phyloP scores from a whole-genome alignment of 2,329 filamentous ascomycete species.

The Byssochlamys sp. region DNA sequence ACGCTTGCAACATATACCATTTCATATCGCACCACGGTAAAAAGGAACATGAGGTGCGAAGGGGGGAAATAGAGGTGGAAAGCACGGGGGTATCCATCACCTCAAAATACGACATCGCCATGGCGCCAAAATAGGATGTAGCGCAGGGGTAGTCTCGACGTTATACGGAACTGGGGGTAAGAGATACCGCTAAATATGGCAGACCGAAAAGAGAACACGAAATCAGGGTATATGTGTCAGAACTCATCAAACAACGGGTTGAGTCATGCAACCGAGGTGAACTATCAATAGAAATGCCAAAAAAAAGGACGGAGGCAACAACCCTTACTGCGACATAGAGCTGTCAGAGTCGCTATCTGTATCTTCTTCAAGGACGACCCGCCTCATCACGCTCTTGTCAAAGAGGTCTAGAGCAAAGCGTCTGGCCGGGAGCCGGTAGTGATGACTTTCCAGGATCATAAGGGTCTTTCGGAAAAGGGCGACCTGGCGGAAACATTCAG shows the following conservation, averaged over 20 bases:
- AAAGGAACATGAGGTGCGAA: background rate
- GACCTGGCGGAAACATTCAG: constrained; percentile 63
- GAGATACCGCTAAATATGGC: background rate
- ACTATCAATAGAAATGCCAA: background rate
- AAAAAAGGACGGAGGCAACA: background rate
- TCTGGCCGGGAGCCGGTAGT: constrained; percentile 76
- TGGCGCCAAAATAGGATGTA: background rate
- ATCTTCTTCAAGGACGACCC: constrained; percentile 72
- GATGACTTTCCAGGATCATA: constrained; percentile 74
- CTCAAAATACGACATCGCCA: background rate
- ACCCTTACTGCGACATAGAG: constrained; percentile 13
- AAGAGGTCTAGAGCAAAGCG: constrained; percentile 90
- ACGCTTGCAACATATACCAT: background rate
- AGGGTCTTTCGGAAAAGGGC: constrained; percentile 77
- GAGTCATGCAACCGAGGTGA: background rate
- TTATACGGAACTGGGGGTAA: background rate
- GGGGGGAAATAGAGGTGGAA: background rate
- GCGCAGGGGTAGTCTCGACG: background rate
- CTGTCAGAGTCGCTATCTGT: constrained; percentile 28
- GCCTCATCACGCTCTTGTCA: constrained; percentile 75
- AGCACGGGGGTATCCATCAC: background rate
- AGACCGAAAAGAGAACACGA: background rate
- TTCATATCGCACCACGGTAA: background rate
- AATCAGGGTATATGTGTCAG: background rate
- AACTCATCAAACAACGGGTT: background rate